Conservation (phyloP, 2,329 filamentous ascomycete genomes). For the Fusarium sp. region DNA sequence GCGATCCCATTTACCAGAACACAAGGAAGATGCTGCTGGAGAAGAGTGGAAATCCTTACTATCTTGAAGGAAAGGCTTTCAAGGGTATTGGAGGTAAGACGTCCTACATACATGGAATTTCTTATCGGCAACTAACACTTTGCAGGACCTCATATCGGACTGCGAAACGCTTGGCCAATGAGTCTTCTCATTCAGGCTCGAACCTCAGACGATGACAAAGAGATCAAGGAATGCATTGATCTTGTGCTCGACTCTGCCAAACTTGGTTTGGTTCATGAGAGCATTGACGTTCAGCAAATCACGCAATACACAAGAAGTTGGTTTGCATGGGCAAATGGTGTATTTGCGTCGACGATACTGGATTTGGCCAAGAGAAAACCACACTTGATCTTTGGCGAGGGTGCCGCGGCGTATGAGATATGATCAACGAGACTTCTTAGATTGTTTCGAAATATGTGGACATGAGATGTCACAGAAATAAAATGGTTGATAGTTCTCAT, state of each 20-base stretch:
- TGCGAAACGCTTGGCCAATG: constrained; percentile 98
- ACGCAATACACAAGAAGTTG: constrained; percentile 85
- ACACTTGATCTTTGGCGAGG: constrained; percentile 81
- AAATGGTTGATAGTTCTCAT: not conserved
- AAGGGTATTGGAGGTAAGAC: constrained; percentile 84
- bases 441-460: not conserved
- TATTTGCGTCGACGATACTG: constrained; percentile 92
- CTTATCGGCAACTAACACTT: constrained; percentile 13
- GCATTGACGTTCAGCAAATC: constrained; percentile 79
- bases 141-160: constrained; percentile 75
- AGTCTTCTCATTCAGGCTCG: constrained; percentile 90
- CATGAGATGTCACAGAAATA: not conserved
- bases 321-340: constrained; percentile 98
- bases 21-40: constrained; percentile 82
- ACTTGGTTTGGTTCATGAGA: constrained; percentile 90
- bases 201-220: constrained; percentile 84
- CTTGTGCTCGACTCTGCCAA: constrained; percentile 80
- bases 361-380: constrained; percentile 91
- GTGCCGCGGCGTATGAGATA: constrained; percentile 67
- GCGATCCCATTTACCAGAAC: constrained; percentile 83
- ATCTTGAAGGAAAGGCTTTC: constrained; percentile 79
- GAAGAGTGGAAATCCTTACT: constrained; percentile 87
- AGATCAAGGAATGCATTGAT: constrained; percentile 80
- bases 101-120: not conserved
- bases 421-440: constrained; percentile 39